These are phyloP conservation scores for Thelephora aurantiotincta DNA, from an alignment of 768 basidiomycete species.

Conservation along the genomic window DNA sequence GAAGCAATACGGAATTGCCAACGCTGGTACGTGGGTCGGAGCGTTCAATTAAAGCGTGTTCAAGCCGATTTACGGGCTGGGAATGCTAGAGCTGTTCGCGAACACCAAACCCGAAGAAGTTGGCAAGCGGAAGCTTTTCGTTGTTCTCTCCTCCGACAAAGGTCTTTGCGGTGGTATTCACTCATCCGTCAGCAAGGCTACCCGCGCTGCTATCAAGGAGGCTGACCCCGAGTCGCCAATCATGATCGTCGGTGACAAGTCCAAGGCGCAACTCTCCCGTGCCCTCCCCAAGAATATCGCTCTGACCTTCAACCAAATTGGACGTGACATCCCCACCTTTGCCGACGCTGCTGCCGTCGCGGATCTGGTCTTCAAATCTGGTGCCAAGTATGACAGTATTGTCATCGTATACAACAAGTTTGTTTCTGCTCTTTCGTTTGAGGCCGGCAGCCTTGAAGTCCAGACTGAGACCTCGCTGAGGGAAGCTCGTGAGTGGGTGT, in stretches of 20 bases:
- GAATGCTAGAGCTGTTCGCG: constrained; percentile 67
- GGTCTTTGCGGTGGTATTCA: constrained; percentile 99
- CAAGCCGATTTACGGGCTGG: neutral
- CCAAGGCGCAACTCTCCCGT: constrained; percentile 81
- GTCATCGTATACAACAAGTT: constrained; percentile 76
- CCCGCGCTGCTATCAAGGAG: constrained; percentile 50
- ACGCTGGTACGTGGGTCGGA: constrained; percentile 47
- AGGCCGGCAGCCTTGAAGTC: constrained; percentile 60
- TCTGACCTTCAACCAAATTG: constrained; percentile 95
- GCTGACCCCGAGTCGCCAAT: constrained; percentile 52
- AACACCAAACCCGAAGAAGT: constrained; percentile 57
- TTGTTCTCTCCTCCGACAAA: constrained; percentile 95
- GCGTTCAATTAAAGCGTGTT: neutral
- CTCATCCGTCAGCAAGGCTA: constrained; percentile 87
- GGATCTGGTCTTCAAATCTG: constrained; percentile 79
- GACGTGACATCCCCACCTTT: constrained; percentile 94
- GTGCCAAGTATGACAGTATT: constrained; percentile 77
- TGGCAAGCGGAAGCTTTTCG: constrained; percentile 71
- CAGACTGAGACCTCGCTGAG: constrained; percentile 71
- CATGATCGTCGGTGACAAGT: constrained; percentile 94
- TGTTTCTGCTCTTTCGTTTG: constrained; percentile 83
- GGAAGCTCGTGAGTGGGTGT: constrained; percentile 50
- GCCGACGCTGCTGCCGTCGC: constrained; percentile 90
- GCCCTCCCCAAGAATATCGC: constrained; percentile 47
- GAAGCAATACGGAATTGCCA: constrained; percentile 87